Evolutionary conservation across 177 flowering plant species (phyloP).

Genomic region (Telopea speciosissima): DNA sequence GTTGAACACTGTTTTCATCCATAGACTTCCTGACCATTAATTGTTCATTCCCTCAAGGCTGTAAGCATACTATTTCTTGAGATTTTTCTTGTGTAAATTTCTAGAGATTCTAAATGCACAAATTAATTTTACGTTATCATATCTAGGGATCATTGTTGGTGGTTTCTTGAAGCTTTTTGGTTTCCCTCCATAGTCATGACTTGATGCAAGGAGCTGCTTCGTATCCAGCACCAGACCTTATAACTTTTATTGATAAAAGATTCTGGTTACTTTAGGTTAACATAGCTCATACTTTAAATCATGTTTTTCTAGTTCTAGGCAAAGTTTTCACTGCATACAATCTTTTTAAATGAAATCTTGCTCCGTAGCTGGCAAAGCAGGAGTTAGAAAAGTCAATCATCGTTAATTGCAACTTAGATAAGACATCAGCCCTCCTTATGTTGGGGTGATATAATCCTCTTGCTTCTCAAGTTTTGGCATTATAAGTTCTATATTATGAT

Average conservation of each 20-base stretch:
- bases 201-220: background rate
- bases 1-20: too few relatives aligned
- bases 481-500: constrained; percentile 6
- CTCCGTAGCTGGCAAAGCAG: background rate
- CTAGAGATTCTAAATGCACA: too few relatives aligned
- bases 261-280: background rate
- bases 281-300: too few relatives aligned
- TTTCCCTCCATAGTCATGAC: background rate
- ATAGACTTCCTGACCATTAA: too few relatives aligned
- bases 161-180: background rate
- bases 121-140: too few relatives aligned
- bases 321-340: too few relatives aligned
- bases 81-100: too few relatives aligned
- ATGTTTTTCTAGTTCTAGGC: too few relatives aligned
- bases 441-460: background rate
- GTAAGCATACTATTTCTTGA: too few relatives aligned
- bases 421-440: background rate
- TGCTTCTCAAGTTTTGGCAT: background rate
- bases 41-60: too few relatives aligned
- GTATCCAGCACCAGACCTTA: background rate
- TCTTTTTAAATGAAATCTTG: too few relatives aligned
- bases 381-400: background rate
- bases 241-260: background rate
- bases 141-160: too few relatives aligned
- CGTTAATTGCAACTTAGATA: background rate